These are phyloP conservation scores for Cyclotella atomus DNA, from an alignment of 108 stramenopile species.

Conservation along the genomic window DNA sequence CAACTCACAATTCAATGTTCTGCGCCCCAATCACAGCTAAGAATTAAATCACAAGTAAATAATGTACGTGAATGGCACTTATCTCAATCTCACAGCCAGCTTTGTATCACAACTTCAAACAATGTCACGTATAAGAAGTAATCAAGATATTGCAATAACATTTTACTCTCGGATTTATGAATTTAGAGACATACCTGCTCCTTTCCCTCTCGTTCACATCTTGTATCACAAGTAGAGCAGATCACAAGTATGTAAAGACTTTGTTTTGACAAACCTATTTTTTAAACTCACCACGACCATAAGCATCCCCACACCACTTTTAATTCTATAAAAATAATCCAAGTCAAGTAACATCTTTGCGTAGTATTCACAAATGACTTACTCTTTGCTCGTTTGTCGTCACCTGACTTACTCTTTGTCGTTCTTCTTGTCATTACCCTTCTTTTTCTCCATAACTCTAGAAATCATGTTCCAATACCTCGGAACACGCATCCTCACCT, in stretches of 20 bases:
- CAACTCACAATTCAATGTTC: no score
- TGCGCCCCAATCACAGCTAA: no score
- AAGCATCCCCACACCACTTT: not conserved
- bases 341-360: not conserved
- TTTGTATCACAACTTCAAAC: no score
- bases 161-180: constrained; percentile 13
- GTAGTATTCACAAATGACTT: no score
- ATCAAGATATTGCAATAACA: not conserved
- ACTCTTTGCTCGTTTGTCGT: no score
- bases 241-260: not conserved
- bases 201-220: not conserved
- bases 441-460: constrained; percentile 20
- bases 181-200: constrained; percentile 15
- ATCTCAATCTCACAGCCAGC: no score
- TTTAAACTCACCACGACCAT: no score
- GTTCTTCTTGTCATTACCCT: constrained; percentile 7
- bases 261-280: constrained; percentile 1
- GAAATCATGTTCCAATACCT: constrained; percentile 40
- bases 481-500: constrained; percentile 35
- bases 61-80: no score
- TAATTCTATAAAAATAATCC: not conserved
- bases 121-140: no score
- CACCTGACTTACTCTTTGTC: constrained; percentile 1
- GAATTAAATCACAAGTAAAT: no score
- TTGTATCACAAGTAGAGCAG: not conserved